Conservation (phyloP, 306 rosid genomes). For the Cicer yamashitae region DNA sequence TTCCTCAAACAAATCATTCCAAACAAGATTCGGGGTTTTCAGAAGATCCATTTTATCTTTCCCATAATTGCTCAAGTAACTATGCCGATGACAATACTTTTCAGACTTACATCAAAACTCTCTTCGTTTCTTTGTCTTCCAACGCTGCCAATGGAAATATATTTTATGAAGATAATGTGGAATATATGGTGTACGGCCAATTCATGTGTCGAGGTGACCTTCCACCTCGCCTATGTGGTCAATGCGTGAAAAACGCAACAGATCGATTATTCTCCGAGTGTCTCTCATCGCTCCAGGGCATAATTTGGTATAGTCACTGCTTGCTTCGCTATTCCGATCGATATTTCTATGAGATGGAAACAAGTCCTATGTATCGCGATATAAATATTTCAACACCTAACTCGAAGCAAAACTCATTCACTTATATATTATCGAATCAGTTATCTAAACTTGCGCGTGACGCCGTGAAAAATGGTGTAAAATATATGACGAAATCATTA, state of each 20-base stretch:
- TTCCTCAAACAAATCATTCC: background rate
- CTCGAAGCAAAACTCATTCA: background rate
- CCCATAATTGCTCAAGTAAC: constrained; percentile 1
- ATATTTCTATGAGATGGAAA: background rate
- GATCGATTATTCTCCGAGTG: background rate
- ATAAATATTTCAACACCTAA: background rate
- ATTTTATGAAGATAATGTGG: background rate
- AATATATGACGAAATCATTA: background rate
- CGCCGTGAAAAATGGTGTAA: background rate
- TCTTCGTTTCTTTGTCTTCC: constrained; percentile 34
- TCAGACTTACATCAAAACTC: background rate
- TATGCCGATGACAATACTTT: background rate
- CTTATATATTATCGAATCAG: background rate
- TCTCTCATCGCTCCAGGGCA: background rate
- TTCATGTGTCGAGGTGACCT: constrained; percentile 38
- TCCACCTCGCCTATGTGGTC: background rate
- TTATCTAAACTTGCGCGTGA: background rate
- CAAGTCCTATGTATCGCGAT: background rate
- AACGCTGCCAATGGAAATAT: background rate
- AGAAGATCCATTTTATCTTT: background rate
- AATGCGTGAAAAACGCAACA: background rate
- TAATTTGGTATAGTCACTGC: constrained; percentile 34
- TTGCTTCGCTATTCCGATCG: constrained; percentile 6
- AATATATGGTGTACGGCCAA: background rate
- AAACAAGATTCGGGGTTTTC: background rate